phyloP scores from a whole-genome alignment of 352 stramenopile genomes.

The Pythium aristosporum region DNA sequence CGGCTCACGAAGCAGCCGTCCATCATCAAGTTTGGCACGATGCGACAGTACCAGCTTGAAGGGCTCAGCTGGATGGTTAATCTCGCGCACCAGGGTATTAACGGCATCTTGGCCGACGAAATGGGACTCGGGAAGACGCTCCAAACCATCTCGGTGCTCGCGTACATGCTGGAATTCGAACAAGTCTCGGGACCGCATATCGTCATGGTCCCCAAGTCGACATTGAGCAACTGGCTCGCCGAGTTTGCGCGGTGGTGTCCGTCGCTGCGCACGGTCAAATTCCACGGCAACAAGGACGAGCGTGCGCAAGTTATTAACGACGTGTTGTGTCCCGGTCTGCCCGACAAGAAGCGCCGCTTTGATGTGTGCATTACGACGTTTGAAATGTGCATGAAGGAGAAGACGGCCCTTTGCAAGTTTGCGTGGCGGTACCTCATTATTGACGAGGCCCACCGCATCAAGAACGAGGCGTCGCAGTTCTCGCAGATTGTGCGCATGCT shows the following conservation, averaged over 20 bases:
- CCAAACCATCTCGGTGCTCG: slow-evolving; percentile 88
- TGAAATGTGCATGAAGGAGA: slow-evolving; percentile 93
- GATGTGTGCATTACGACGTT: slow-evolving; percentile 98
- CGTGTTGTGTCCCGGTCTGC: slow-evolving; percentile 83
- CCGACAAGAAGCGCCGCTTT: slow-evolving; percentile 93
- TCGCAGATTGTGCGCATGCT: slow-evolving; percentile 80
- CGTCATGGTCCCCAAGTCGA: slow-evolving; percentile 93
- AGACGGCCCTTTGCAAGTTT: slow-evolving; percentile 88
- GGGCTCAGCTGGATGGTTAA: slow-evolving; percentile 99
- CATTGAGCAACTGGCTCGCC: slow-evolving; percentile 92
- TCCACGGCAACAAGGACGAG: slow-evolving; percentile 92
- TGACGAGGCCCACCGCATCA: slow-evolving; percentile 87
- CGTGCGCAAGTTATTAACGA: slow-evolving; percentile 84
- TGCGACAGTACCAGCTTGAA: slow-evolving; percentile 98
- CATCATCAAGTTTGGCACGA: slow-evolving; percentile 91
- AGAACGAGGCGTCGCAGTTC: slow-evolving; percentile 89
- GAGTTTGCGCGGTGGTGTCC: slow-evolving; percentile 94
- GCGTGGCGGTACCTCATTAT: slow-evolving; percentile 89
- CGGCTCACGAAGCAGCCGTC: slow-evolving; percentile 91
- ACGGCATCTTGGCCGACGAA: slow-evolving; percentile 97
- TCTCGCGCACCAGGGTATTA: slow-evolving; percentile 98
- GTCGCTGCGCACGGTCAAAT: slow-evolving; percentile 89
- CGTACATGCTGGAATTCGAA: slow-evolving; percentile 83
- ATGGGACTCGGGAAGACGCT: slow-evolving; percentile 99
- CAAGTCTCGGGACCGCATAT: slow-evolving; percentile 90